Evolutionary conservation across 1,139 yeast species (phyloP).

Genomic region (Trichomonascaceae sp.): DNA sequence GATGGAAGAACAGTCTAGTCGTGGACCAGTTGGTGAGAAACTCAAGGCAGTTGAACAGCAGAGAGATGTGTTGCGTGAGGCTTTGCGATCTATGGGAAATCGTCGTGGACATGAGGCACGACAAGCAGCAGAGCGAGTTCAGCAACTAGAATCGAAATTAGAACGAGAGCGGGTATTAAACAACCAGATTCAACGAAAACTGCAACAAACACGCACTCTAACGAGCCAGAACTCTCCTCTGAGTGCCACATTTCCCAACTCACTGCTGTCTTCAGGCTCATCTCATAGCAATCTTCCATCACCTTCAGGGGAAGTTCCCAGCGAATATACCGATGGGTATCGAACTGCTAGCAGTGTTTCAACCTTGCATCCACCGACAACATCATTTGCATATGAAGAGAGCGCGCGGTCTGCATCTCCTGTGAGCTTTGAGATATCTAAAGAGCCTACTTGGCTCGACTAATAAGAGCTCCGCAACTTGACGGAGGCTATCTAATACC

Average conservation of each 20-base stretch:
- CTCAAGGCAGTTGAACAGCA: constrained; percentile 35
- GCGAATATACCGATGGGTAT: background rate
- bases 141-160: constrained; percentile 26
- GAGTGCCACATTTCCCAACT: constrained; percentile 4
- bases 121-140: constrained; percentile 28
- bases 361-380: constrained; percentile 2
- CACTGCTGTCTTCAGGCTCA: constrained; percentile 2
- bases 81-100: constrained; percentile 33
- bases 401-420: constrained; percentile 21
- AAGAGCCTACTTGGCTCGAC: constrained; percentile 28
- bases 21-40: constrained; percentile 34
- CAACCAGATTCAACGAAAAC: constrained; percentile 26
- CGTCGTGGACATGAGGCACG: constrained; percentile 35
- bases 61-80: constrained; percentile 40
- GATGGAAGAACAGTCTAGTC: constrained; percentile 28
- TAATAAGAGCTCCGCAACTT: background rate
- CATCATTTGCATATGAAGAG: constrained; percentile 5
- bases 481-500: background rate
- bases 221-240: constrained; percentile 11
- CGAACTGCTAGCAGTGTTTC: background rate
- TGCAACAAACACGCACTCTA: constrained; percentile 21
- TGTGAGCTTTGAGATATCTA: constrained; percentile 24
- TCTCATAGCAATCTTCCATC: constrained; percentile 6
- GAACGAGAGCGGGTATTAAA: constrained; percentile 26
- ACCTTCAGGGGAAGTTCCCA: constrained; percentile 1